Conservation (phyloP, 2,329 filamentous ascomycete genomes). For the Colletotrichum paranaense region DNA sequence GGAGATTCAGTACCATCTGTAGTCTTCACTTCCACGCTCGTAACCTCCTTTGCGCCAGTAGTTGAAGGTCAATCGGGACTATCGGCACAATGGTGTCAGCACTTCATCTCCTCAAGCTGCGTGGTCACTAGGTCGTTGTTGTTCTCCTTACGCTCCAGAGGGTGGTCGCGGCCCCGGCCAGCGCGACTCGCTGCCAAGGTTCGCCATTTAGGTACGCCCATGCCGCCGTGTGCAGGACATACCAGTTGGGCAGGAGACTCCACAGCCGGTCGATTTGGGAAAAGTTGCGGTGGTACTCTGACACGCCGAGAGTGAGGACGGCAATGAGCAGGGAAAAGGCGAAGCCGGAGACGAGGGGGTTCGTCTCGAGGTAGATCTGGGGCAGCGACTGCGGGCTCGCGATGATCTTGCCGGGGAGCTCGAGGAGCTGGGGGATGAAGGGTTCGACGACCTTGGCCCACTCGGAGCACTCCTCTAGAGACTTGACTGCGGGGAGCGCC, state of each 20-base stretch:
- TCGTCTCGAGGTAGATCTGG: conserved; percentile 83
- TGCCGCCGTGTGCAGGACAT: conserved; percentile 84
- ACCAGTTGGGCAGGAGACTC: conserved; percentile 89
- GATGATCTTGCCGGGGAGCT: conserved; percentile 74
- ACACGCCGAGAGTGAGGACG: conserved; percentile 77
- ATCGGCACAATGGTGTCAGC: conserved; percentile 37
- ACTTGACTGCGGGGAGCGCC: conserved; percentile 78
- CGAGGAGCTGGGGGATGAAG: conserved; percentile 76
- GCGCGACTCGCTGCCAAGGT: conserved; percentile 76
- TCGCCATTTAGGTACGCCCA: conserved; percentile 84
- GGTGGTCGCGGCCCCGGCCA: conserved; percentile 75
- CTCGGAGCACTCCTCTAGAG: conserved; percentile 80
- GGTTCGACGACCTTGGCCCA: conserved; percentile 81
- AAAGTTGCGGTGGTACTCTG: conserved; percentile 92
- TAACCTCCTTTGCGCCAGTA: conserved; percentile 98
- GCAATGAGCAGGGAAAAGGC: conserved; percentile 78
- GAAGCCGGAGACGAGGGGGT: conserved; percentile 83
- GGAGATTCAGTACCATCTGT: conserved; percentile 75
- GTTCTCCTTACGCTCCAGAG: conserved; percentile 79
- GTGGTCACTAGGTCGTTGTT: background rate
- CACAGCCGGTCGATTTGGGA: conserved; percentile 96
- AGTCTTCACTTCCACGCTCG: conserved; percentile 89
- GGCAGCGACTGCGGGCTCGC: conserved; percentile 71
- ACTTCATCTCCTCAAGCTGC: background rate
- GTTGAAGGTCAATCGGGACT: conserved; percentile 90